Percentiles rank a stretch among this genome's conserved stretches.
phyloP scores from a whole-genome alignment of 495 filamentous ascomycete species.

The Penicillium herquei region DNA sequence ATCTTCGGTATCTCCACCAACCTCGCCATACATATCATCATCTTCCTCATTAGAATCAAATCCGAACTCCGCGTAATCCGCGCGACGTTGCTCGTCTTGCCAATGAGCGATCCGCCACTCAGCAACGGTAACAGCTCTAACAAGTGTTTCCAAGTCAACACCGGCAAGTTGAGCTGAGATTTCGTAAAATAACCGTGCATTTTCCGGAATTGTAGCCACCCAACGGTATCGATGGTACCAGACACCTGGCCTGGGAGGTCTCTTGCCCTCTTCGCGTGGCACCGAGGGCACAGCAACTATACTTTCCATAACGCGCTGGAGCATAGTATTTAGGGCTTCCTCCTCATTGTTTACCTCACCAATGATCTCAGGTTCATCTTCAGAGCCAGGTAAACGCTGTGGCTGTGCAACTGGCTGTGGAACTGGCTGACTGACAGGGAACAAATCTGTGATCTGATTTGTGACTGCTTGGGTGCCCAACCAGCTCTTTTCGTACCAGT shows the following conservation, averaged over 20 bases:
- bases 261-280: slow-evolving; percentile 28
- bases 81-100: slow-evolving; percentile 35
- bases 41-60: slow-evolving; percentile 11
- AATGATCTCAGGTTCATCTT: neutral
- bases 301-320: slow-evolving; percentile 37
- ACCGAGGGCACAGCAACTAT: slow-evolving; percentile 31
- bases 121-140: slow-evolving; percentile 45
- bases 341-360: slow-evolving; percentile 3
- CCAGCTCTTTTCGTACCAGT: slow-evolving; percentile 84
- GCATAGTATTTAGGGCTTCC: slow-evolving; percentile 30
- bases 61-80: slow-evolving; percentile 22
- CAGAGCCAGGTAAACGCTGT: neutral
- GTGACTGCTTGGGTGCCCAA: slow-evolving; percentile 37
- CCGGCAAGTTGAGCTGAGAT: slow-evolving; percentile 51
- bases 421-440: slow-evolving; percentile 31
- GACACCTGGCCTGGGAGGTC: slow-evolving; percentile 44
- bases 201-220: slow-evolving; percentile 54
- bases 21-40: neutral
- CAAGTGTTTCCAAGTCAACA: slow-evolving; percentile 44
- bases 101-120: slow-evolving; percentile 46
- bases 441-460: slow-evolving; percentile 49
- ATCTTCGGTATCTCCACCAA: slow-evolving; percentile 23
- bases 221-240: slow-evolving; percentile 57
- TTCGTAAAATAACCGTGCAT: slow-evolving; percentile 54
- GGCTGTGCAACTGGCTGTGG: neutral